phyloP scores from a whole-genome alignment of 208 protist species.

The Acanthamoeba divionensis region DNA sequence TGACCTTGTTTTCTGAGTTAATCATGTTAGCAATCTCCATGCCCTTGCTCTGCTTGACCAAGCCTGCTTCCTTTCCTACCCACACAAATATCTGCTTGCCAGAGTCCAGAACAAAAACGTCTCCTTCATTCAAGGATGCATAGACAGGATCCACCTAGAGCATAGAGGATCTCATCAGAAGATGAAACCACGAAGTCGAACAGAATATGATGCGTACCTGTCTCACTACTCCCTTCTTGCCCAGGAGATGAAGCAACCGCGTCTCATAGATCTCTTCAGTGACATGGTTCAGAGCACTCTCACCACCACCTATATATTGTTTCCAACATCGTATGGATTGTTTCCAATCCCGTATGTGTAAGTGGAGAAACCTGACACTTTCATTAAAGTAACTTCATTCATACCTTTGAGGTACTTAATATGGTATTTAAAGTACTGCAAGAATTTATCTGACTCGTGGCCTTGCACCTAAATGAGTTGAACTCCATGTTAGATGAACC shows the following conservation, averaged over 20 bases:
- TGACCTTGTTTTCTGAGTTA: slow-evolving; percentile 55
- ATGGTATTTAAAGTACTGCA: slow-evolving; percentile 52
- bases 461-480: slow-evolving; percentile 56
- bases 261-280: slow-evolving; percentile 66
- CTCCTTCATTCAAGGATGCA: slow-evolving; percentile 67
- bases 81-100: slow-evolving; percentile 68
- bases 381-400: too few relatives aligned
- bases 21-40: slow-evolving; percentile 54
- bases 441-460: slow-evolving; percentile 66
- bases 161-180: too few relatives aligned
- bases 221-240: slow-evolving; percentile 23
- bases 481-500: background rate
- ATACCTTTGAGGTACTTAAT: slow-evolving; percentile 66
- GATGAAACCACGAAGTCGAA: too few relatives aligned
- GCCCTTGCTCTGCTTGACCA: slow-evolving; percentile 68
- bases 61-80: slow-evolving; percentile 61
- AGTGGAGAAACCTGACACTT: too few relatives aligned
- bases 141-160: background rate
- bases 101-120: slow-evolving; percentile 80
- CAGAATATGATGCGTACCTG: background rate
- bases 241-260: slow-evolving; percentile 73
- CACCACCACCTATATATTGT: slow-evolving; percentile 77
- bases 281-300: slow-evolving; percentile 79
- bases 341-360: too few relatives aligned
- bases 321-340: too few relatives aligned